phyloP scores from a whole-genome alignment of 257 asterid species.

The Leptodermis oblonga region DNA sequence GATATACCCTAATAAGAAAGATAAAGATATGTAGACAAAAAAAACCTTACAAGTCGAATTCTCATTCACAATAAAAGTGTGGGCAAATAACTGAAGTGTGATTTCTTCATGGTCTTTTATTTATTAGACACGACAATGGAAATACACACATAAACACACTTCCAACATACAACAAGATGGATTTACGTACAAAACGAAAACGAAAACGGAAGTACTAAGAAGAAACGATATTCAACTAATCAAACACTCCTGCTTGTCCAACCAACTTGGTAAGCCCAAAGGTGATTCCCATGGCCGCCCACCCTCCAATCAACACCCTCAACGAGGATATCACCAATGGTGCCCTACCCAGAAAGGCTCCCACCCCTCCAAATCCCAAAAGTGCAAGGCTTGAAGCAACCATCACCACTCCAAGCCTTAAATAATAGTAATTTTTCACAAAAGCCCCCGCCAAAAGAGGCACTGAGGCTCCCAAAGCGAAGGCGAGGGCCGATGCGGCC shows the following conservation, averaged over 20 bases:
- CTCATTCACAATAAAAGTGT: too few relatives aligned
- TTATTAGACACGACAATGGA: too few relatives aligned
- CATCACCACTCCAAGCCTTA: conserved; percentile 53
- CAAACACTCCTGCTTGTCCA: conserved; percentile 28
- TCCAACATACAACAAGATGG: too few relatives aligned
- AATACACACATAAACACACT: too few relatives aligned
- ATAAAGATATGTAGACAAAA: too few relatives aligned
- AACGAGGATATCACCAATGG: conserved; percentile 35
- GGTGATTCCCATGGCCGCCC: conserved; percentile 67
- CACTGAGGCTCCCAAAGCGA: conserved; percentile 55
- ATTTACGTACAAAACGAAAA: too few relatives aligned
- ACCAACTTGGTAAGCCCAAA: conserved; percentile 54
- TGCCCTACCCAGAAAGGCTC: conserved; percentile 51
- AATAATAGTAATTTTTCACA: conserved; percentile 26
- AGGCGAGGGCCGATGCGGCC: conserved; percentile 47
- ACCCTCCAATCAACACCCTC: conserved; percentile 68
- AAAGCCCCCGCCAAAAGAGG: conserved; percentile 54
- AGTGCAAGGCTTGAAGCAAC: conserved; percentile 53
- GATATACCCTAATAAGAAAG: too few relatives aligned
- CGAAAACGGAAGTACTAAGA: too few relatives aligned
- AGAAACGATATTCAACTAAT: too few relatives aligned
- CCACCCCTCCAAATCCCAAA: conserved; percentile 45
- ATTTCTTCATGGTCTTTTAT: too few relatives aligned
- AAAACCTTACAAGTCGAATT: too few relatives aligned
- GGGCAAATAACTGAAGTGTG: too few relatives aligned